phyloP scores from a whole-genome alignment of 257 asterid genomes.

The Handroanthus guayacan region DNA sequence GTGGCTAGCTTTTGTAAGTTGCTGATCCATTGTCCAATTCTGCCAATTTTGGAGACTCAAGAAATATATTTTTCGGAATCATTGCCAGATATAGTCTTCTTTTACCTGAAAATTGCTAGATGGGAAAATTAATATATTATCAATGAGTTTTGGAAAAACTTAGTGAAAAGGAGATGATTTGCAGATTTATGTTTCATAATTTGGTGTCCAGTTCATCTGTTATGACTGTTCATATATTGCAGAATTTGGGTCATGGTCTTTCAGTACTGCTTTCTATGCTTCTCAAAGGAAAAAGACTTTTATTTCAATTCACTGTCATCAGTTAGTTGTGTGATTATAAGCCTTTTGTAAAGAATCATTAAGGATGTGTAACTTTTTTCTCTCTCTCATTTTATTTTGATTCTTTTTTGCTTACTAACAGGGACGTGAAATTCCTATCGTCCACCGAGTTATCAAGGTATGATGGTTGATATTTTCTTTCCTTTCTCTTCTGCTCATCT shows the following conservation, averaged over 20 bases:
- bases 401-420: slow-evolving; percentile 41
- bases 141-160: slow-evolving; percentile 14
- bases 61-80: slow-evolving; percentile 13
- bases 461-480: slow-evolving; percentile 1
- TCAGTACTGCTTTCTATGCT: background rate
- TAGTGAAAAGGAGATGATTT: background rate
- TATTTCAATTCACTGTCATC: slow-evolving; percentile 2
- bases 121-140: slow-evolving; percentile 9
- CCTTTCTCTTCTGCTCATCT: background rate
- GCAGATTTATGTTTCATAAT: background rate
- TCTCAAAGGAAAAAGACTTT: background rate
- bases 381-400: background rate
- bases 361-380: background rate
- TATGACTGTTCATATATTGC: background rate
- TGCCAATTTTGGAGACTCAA: slow-evolving; percentile 1
- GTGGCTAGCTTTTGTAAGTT: background rate
- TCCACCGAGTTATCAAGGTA: slow-evolving; percentile 98
- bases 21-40: background rate
- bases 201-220: slow-evolving; percentile 14
- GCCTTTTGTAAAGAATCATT: slow-evolving; percentile 24
- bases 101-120: slow-evolving; percentile 21
- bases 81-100: background rate
- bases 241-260: background rate
- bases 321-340: slow-evolving; percentile 7
- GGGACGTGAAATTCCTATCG: slow-evolving; percentile 99